Conservation (phyloP, 2,329 filamentous ascomycete genomes). For the Colletotrichum shisoi region DNA sequence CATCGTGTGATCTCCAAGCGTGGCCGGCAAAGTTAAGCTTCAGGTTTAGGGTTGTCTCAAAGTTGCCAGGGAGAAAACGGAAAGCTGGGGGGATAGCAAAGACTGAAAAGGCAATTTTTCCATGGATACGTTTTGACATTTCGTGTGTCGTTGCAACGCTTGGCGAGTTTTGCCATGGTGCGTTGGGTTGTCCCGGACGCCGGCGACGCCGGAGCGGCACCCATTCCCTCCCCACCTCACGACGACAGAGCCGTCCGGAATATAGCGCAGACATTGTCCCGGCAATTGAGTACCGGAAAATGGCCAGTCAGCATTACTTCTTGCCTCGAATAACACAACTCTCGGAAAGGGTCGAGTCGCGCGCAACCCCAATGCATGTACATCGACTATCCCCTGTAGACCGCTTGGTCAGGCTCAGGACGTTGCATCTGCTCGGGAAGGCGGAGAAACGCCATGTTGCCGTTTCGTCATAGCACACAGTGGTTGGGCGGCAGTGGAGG, state of each 20-base stretch:
- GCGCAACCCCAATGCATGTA: neutral
- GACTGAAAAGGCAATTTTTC: neutral
- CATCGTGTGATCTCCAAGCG: too few species aligned
- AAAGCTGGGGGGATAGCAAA: neutral
- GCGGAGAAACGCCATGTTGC: slow-evolving; percentile 1
- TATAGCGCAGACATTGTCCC: slow-evolving; percentile 14
- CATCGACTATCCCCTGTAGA: neutral
- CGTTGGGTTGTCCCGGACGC: slow-evolving; percentile 9
- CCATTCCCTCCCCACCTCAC: neutral
- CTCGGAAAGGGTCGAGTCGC: neutral
- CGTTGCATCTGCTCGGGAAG: neutral
- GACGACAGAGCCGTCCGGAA: slow-evolving; percentile 21
- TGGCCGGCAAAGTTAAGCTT: slow-evolving; percentile 16
- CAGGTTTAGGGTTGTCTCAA: slow-evolving; percentile 15
- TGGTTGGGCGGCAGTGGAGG: slow-evolving; percentile 21
- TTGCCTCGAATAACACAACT: neutral
- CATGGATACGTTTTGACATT: neutral
- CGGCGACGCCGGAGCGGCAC: slow-evolving; percentile 35
- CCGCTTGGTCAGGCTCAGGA: slow-evolving; percentile 7
- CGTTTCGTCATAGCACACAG: slow-evolving; percentile 31
- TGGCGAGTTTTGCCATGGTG: neutral
- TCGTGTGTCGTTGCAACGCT: neutral
- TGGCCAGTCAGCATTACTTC: slow-evolving; percentile 15
- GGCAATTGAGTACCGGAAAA: slow-evolving; percentile 14
- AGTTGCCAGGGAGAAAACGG: neutral